Base-by-base conservation (phyloP, 2,329 filamentous ascomycete species). In the Ampelomyces quisqualis region DNA sequence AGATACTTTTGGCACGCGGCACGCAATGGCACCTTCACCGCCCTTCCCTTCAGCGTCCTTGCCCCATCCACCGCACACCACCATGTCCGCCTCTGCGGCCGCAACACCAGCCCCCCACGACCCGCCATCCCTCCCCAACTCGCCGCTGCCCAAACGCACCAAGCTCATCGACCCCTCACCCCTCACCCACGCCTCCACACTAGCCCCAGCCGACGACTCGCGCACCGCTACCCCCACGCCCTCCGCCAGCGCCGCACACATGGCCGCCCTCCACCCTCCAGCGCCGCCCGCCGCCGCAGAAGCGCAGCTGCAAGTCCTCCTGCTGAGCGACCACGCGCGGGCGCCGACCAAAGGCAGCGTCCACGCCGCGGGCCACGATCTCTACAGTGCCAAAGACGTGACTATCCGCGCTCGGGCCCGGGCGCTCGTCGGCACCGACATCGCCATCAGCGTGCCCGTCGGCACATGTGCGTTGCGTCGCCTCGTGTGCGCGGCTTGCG, bases 311-410 rank as follows among this genome's bases (percentile, higher is more conserved):
- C 80, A 89, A 48, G 83, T 98, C 71, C 91, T 96, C 78, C 90
- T 94, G 70, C 84, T 97, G 44, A 86, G 86, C 7, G 75, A 82
- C 24, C 82, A 85, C 50, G 93, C 85, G n/a, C 80, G 79, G 32
- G 77, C 90, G 17, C 93, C 93, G 8, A 97, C 89, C 0, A 84
- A 91, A 40, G 93, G 93, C 54, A 94, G 88, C 53, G 85, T 84
- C 37, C 90, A 88, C 63, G 88, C 93, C 1, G 93, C 93, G 1
- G 93, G 93, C 23, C 97, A 97, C 73, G 93, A 98, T 70, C 66
- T 98, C 43, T 97, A 96, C 71, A 85, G 76, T 36, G 80, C 89
- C 2, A 81, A 81, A 61, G 80, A 85, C 24, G 85, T 84, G 3
- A 78, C 80, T 2, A 84, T 98, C 41, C 90, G 90, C 0, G 82